Evolutionary conservation across 1,139 yeast genomes (phyloP).

Genomic region (Kodamaea anthophila): DNA sequence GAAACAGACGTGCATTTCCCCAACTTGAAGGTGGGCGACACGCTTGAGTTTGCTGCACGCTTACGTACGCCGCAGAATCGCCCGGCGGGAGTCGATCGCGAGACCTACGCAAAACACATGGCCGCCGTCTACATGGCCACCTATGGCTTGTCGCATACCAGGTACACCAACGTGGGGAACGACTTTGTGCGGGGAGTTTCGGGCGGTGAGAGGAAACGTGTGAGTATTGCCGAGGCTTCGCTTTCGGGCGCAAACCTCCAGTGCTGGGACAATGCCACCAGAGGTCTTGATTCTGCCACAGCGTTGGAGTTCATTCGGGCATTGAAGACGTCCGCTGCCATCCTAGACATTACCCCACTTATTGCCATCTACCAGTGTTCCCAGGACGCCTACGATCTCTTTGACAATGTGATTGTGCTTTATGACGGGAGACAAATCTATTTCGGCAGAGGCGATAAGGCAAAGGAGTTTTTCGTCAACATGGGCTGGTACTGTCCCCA

Average conservation of each 20-base stretch:
- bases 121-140: constrained; percentile 19
- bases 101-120: constrained; percentile 16
- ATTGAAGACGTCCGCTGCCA: constrained; percentile 20
- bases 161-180: constrained; percentile 20
- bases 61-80: constrained; percentile 24
- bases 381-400: constrained; percentile 23
- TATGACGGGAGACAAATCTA: constrained; percentile 24
- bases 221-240: constrained; percentile 20
- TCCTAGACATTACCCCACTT: constrained; percentile 20
- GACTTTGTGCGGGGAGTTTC: constrained; percentile 21
- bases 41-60: constrained; percentile 22
- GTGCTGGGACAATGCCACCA: constrained; percentile 23
- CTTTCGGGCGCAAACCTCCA: constrained; percentile 16
- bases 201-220: constrained; percentile 22
- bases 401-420: constrained; percentile 20
- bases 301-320: constrained; percentile 24
- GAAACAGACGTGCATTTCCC: constrained; percentile 24
- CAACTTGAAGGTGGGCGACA: constrained; percentile 22
- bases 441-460: constrained; percentile 17
- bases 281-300: constrained; percentile 22
- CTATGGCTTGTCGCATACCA: constrained; percentile 17
- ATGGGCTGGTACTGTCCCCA: constrained; percentile 39
- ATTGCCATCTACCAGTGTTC: constrained; percentile 26
- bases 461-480: constrained; percentile 17
- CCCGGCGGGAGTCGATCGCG: constrained; percentile 23